phyloP scores from a whole-genome alignment of 805 yeast species.

The Metschnikowia corniflorae region DNA sequence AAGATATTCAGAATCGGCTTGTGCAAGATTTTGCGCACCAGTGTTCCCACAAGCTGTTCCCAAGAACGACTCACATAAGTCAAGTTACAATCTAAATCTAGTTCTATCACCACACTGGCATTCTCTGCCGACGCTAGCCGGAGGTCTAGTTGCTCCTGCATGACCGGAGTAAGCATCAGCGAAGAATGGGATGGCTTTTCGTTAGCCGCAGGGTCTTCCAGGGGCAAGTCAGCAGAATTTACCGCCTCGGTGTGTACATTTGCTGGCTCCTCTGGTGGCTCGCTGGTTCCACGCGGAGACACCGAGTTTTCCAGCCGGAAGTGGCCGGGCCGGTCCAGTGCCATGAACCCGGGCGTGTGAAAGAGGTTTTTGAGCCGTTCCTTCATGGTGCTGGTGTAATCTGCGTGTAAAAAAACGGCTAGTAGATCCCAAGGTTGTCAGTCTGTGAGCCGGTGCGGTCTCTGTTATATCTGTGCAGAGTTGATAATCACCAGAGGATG shows the following conservation, averaged over 20 bases:
- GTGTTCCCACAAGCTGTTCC: slow-evolving; percentile 74
- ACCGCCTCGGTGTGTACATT: no score
- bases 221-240: no score
- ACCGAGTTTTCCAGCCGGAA: slow-evolving; percentile 29
- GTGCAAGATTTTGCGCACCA: slow-evolving; percentile 48
- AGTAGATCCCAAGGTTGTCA: neutral
- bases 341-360: slow-evolving; percentile 20
- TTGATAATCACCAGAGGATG: no score
- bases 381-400: no score
- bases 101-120: slow-evolving; percentile 77
- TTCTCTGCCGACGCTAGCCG: slow-evolving; percentile 62
- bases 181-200: neutral
- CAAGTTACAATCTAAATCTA: slow-evolving; percentile 77
- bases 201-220: neutral
- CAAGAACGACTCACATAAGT: slow-evolving; percentile 72
- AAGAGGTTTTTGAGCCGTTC: slow-evolving; percentile 13
- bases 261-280: no score
- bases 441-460: no score
- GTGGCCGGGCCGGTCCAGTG: slow-evolving; percentile 10
- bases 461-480: no score
- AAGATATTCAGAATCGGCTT: slow-evolving; percentile 62
- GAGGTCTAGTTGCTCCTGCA: slow-evolving; percentile 50
- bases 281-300: slow-evolving; percentile 32
- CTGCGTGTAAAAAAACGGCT: no score
- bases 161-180: slow-evolving; percentile 17